Conservation (phyloP, 1,139 yeast genomes). For the Blastobotrys arbuscula region DNA sequence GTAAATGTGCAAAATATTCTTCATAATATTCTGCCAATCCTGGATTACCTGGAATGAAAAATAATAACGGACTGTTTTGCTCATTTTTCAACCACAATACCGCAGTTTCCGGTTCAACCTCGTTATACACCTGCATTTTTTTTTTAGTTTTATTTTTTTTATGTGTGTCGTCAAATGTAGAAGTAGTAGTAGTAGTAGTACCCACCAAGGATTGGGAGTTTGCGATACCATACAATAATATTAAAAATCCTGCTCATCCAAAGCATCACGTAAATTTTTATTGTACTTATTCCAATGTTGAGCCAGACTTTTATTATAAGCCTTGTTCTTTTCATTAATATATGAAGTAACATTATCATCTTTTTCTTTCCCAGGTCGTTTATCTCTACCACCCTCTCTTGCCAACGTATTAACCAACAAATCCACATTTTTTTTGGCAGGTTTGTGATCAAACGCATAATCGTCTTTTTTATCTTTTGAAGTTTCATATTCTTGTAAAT, state of each 20-base stretch:
- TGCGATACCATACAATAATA: not conserved
- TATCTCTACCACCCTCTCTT: constrained; percentile 35
- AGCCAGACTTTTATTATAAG: constrained; percentile 67
- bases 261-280: constrained; percentile 37
- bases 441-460: constrained; percentile 29
- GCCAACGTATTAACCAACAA: constrained; percentile 38
- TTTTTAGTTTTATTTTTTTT: not conserved
- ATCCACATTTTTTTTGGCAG: constrained; percentile 39
- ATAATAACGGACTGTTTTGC: constrained; percentile 36
- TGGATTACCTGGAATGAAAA: constrained; percentile 67
- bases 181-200: no score
- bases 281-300: constrained; percentile 50
- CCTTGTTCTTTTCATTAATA: constrained; percentile 70
- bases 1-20: constrained; percentile 44
- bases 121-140: not conserved
- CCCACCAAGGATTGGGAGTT: no score
- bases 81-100: constrained; percentile 19
- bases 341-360: constrained; percentile 38
- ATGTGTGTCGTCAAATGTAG: no score
- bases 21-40: constrained; percentile 56
- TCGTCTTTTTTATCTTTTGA: constrained; percentile 24
- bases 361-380: constrained; percentile 34
- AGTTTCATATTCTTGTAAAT: constrained; percentile 40
- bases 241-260: constrained; percentile 24
- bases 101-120: constrained; percentile 15